Percentiles rank a stretch among this genome's conserved stretches.
These are phyloP conservation scores for Leucocoprinus leucothites DNA, from an alignment of 768 basidiomycete species.

Conservation along the genomic window DNA sequence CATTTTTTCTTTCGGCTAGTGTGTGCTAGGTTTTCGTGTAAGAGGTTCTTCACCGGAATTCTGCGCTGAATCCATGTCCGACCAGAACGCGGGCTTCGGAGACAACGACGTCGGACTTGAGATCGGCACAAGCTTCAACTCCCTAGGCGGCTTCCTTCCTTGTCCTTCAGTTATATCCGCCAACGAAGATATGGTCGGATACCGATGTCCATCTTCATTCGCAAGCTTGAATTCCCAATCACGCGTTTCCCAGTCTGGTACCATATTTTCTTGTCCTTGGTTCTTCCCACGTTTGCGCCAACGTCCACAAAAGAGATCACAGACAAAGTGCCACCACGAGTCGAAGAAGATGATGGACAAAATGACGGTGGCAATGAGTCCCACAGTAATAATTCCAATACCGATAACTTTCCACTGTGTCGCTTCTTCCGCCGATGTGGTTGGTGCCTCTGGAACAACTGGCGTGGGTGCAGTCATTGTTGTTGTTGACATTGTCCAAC, in stretches of 20 bases:
- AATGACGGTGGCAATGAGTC: constrained; percentile 50
- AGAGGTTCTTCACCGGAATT: too few relatives aligned
- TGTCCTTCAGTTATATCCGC: constrained; percentile 32
- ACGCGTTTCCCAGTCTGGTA: constrained; percentile 62
- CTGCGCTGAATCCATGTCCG: too few relatives aligned
- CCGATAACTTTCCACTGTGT: constrained; percentile 71
- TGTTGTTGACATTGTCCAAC: background rate
- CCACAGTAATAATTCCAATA: constrained; percentile 61
- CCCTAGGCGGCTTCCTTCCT: constrained; percentile 2
- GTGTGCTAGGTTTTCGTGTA: too few relatives aligned
- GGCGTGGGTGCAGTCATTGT: background rate
- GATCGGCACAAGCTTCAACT: too few relatives aligned
- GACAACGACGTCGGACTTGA: background rate
- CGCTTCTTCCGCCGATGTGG: constrained; percentile 39
- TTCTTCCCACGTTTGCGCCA: constrained; percentile 19
- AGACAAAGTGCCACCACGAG: constrained; percentile 61
- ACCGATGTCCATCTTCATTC: constrained; percentile 44
- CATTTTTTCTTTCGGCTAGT: too few relatives aligned
- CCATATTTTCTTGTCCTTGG: constrained; percentile 47
- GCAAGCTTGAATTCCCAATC: constrained; percentile 56
- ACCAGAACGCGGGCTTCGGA: too few relatives aligned
- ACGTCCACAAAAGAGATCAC: constrained; percentile 40
- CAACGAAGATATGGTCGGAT: constrained; percentile 39
- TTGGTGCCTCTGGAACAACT: constrained; percentile 16
- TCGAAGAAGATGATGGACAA: constrained; percentile 68